Evolutionary conservation across 805 yeast species (phyloP), one percentile per base, ranked within the genome.

Genomic region (Ogataea pilisensis): DNA sequence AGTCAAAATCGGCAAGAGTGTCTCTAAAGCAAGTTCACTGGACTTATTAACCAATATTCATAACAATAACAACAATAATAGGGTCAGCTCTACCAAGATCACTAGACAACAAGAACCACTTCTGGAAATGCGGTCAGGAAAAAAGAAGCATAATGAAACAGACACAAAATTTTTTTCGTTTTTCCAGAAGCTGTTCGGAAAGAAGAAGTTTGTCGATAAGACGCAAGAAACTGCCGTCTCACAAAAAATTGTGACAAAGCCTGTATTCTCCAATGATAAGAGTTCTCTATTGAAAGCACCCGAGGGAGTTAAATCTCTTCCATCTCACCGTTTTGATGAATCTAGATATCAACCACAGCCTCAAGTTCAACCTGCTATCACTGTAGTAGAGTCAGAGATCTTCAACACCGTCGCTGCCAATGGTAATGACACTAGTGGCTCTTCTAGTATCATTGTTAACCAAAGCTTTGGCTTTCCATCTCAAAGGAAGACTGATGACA

Each of bases 401-500:
- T 7, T 22, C 4, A 9, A 17, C 19, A 18, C 19, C 9, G 30
- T 14, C 21, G 35, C 14, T 11, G 26, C 25, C 8, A 21, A 24
- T 6, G 34, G 34, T 17, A 33, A 29, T 9, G 35, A 7, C 8
- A 46, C 43, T 11, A 41, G 35, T 19, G 39, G 42, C 8, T 45
- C 60, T 5, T 44, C 56, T 4, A 53, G 56, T 39, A 34, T 58
- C 4, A 43, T 56, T 43, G 67, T 63, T 8, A 62, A 52, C 32
- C 55, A 66, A 4, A 48, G 54, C 18, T 64, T 64, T 49, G 59
- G 47, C 36, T 64, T 64, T 43, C 68, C 68, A 8, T 22, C 27
- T 12, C 11, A 35, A n/a, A 11, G 8, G 22, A 9, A 26, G 37
- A 9, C 9, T 16, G 22, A 12, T 24, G 11, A 24, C 26, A 24